Base-by-base conservation (phyloP, 345 rosid genomes). In the Moricandia moricandioides region DNA sequence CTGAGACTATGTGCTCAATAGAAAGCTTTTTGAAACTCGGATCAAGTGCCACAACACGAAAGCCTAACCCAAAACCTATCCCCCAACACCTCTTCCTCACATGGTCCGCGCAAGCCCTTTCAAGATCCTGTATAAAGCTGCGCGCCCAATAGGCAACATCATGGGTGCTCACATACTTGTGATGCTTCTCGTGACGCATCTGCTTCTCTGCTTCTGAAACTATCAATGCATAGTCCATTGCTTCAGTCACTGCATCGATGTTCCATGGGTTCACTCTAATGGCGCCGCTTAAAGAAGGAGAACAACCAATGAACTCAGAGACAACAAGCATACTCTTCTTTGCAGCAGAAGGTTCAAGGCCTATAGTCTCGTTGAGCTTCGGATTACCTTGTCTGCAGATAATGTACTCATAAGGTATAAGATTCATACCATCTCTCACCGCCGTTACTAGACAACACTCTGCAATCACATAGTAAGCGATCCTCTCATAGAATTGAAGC, bases 371-470 rank as follows among this genome's bases (percentile, higher is more conserved):
- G 67, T 89, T 88, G 52, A 93, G 83, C 67, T 82, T 88, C 65
- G 86, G 84, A 70, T 87, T 93, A 11, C 96, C 97, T 81, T 93
- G 92, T 65, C 97, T 84, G 75, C 92, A 89, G 60, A 91, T 87
- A 29, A 93, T 78, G 57, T 93, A 93, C 65, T 93, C 97, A 59
- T 93, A 93, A 1, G 98, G 98, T 63, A 94, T 91, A 62, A 94
- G 89, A 82, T 94, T 91, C 98, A 94, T 94, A 71, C 97, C 98
- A 58, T 94, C 98, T 75, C 98, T 84, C 6, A 94, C 97, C 0
- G 98, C 98, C 5, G 98, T 93, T 21, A 93, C 98, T 29, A 93
- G 91, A 73, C 98, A 93, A 64, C 97, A 89, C 78, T 93, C 98
- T 1, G 98, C 98, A 66, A 91, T 86, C 45, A 87, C 96, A 75